Conservation (phyloP, 148 eudicot genomes). For the Heliamphora exappendiculata region DNA sequence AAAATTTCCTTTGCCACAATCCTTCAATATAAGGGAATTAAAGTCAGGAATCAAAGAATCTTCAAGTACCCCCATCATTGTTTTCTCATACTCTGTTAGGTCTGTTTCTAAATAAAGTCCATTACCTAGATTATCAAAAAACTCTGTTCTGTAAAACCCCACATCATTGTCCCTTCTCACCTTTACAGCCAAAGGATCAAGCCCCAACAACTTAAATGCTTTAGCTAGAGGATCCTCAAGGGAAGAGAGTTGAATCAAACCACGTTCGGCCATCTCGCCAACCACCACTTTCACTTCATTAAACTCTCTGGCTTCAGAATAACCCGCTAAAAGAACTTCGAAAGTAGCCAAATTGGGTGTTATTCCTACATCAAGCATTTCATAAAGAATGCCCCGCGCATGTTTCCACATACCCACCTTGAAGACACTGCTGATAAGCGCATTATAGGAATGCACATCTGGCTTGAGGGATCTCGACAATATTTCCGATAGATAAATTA, state of each 20-base stretch:
- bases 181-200: conserved; percentile 43
- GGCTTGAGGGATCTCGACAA: conserved; percentile 50
- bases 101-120: conserved; percentile 82
- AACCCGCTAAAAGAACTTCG: conserved; percentile 69
- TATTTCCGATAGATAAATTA: conserved; percentile 50
- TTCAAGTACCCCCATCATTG: conserved; percentile 37
- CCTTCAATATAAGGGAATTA: conserved; percentile 31
- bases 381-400: conserved; percentile 42
- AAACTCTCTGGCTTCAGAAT: conserved; percentile 50
- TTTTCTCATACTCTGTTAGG: conserved; percentile 44
- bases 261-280: conserved; percentile 34
- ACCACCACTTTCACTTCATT: conserved; percentile 47
- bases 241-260: conserved; percentile 37
- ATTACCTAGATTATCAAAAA: conserved; percentile 64
- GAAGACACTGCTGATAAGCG: conserved; percentile 54
- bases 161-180: conserved; percentile 69
- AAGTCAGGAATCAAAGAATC: conserved; percentile 65
- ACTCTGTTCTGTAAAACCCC: conserved; percentile 42
- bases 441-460: conserved; percentile 44
- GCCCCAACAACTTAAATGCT: conserved; percentile 59
- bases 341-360: conserved; percentile 45
- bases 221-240: conserved; percentile 44
- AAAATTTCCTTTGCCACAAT: conserved; percentile 23
- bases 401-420: conserved; percentile 59
- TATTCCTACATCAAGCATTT: conserved; percentile 57